Evolutionary conservation across 2,329 filamentous ascomycete species (phyloP).

Genomic region (Colletotrichum karsti): DNA sequence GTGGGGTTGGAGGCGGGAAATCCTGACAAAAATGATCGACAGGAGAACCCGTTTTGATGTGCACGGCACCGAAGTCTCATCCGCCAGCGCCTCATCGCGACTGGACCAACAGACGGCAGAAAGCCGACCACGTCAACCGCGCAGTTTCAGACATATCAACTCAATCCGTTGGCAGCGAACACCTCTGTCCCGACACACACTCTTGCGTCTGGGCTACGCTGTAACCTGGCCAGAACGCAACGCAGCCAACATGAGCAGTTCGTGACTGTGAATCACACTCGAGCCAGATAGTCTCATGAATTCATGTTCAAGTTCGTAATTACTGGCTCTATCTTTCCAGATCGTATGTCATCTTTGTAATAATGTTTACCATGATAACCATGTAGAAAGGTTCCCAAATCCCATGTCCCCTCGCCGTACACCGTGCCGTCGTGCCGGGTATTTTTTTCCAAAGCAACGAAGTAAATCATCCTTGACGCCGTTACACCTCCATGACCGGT

Average conservation of each 20-base stretch:
- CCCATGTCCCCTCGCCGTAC: not conserved
- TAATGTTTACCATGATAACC: not conserved
- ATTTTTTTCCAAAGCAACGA: slow-evolving; percentile 11
- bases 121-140: not conserved
- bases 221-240: no score
- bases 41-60: not conserved
- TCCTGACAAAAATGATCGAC: not conserved
- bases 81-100: not conserved
- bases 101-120: not conserved
- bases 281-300: not conserved
- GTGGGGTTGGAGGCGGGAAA: not conserved
- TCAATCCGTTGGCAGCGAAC: not conserved
- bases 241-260: no score
- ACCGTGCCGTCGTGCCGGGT: slow-evolving; percentile 14
- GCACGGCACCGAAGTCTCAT: not conserved
- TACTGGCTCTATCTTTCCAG: slow-evolving; percentile 13
- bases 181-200: not conserved
- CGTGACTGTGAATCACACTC: no score
- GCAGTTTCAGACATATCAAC: not conserved
- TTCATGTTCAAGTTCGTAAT: not conserved
- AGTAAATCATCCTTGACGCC: slow-evolving; percentile 16
- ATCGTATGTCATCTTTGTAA: slow-evolving; percentile 3
- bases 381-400: slow-evolving; percentile 9
- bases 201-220: no score
- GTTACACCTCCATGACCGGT: not conserved